These are phyloP conservation scores for Aspergillus egyptiacus DNA, from an alignment of 495 filamentous ascomycete genomes.

Conservation along the genomic window DNA sequence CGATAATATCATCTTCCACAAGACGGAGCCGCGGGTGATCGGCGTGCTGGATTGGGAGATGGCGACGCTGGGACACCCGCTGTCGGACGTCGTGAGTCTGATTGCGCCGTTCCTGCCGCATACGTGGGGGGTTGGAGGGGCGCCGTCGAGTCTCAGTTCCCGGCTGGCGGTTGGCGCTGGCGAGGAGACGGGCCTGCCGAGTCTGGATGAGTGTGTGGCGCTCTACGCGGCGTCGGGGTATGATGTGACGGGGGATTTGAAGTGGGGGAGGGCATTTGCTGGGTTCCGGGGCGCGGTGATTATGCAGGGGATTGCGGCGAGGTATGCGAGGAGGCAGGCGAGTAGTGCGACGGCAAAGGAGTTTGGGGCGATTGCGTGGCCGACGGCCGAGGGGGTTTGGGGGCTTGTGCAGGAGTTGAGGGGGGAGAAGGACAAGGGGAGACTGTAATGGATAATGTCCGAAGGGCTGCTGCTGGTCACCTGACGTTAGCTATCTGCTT, in stretches of 20 bases:
- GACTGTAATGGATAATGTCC: no score
- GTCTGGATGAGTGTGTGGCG: background rate
- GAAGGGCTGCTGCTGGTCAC: no score
- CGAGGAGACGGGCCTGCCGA: background rate
- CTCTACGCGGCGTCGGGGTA: slow-evolving; percentile 3
- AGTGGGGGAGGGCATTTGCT: slow-evolving; percentile 4
- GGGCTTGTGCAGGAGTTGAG: background rate
- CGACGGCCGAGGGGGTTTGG: slow-evolving; percentile 1
- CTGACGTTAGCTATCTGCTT: no score
- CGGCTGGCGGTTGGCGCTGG: no score
- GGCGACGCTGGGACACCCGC: slow-evolving; percentile 9
- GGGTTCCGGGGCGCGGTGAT: slow-evolving; percentile 4
- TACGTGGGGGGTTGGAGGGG: background rate
- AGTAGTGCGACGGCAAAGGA: slow-evolving; percentile 7
- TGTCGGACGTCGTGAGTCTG: slow-evolving; percentile 7
- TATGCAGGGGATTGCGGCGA: slow-evolving; percentile 5
- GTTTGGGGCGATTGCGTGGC: background rate
- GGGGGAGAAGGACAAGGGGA: background rate
- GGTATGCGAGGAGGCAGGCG: slow-evolving; percentile 2
- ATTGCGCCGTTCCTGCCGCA: background rate
- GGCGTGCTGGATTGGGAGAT: slow-evolving; percentile 15
- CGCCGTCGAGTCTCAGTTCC: no score
- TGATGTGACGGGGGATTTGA: background rate
- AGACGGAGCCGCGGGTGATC: slow-evolving; percentile 10
- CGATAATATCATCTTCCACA: slow-evolving; percentile 11